These are phyloP conservation scores for Fusarium verticillioides DNA, from an alignment of 2,329 filamentous ascomycete genomes.

Conservation along the genomic window DNA sequence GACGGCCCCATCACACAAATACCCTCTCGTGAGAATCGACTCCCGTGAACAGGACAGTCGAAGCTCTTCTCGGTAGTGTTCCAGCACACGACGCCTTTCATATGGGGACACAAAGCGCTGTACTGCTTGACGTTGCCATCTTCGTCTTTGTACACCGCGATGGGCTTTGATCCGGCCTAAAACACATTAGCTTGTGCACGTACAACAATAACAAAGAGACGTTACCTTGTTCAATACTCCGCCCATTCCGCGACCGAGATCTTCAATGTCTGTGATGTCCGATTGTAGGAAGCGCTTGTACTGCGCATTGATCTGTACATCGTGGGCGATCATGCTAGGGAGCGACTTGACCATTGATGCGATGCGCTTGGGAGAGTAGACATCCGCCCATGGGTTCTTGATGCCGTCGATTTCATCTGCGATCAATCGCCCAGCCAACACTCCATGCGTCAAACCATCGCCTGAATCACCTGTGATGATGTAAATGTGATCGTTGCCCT, in stretches of 20 bases:
- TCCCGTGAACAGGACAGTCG: constrained; percentile 63
- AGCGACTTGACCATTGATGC: constrained; percentile 57
- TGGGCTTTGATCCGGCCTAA: constrained; percentile 50
- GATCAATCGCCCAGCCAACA: constrained; percentile 62
- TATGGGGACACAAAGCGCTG: constrained; percentile 66
- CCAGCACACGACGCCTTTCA: constrained; percentile 67
- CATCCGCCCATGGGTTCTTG: constrained; percentile 59
- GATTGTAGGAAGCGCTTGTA: constrained; percentile 65
- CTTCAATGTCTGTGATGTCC: constrained; percentile 67
- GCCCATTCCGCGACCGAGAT: constrained; percentile 60
- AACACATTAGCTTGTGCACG: not conserved
- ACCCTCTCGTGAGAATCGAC: constrained; percentile 47
- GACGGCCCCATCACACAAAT: constrained; percentile 30
- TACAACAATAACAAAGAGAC: accelerated
- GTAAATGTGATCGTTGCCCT: constrained; percentile 61
- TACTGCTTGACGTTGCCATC: constrained; percentile 60
- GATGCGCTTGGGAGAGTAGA: constrained; percentile 63
- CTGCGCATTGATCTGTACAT: constrained; percentile 65
- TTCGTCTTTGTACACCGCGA: constrained; percentile 68
- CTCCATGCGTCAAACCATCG: constrained; percentile 67
- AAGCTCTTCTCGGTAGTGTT: constrained; percentile 64
- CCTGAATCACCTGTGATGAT: constrained; percentile 68
- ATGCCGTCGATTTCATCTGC: constrained; percentile 63
- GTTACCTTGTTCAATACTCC: constrained; percentile 61
- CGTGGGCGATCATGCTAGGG: constrained; percentile 59